phyloP scores from a whole-genome alignment of 768 basidiomycete genomes.

The Rhodotorula taiwanensis region DNA sequence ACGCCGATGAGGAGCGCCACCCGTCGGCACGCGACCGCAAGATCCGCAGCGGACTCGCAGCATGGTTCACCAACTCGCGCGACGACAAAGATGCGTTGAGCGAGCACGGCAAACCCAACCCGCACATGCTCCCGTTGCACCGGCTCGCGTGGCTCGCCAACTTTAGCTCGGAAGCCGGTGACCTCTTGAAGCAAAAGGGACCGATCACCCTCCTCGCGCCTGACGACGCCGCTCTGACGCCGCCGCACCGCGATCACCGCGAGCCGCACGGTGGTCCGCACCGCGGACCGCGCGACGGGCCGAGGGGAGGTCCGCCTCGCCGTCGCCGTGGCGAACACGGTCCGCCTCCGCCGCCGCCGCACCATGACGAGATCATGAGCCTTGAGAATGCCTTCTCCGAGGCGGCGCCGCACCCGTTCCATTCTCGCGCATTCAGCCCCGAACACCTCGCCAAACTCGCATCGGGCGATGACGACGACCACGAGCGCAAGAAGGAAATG shows the following conservation, averaged over 20 bases:
- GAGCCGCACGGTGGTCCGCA: neutral
- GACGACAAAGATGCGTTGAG: neutral
- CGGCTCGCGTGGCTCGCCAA: slow-evolving; percentile 35
- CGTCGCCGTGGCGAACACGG: neutral
- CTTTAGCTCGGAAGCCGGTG: slow-evolving; percentile 16
- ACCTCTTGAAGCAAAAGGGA: slow-evolving; percentile 12
- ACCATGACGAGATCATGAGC: neutral
- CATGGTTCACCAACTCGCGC: neutral
- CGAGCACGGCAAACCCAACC: slow-evolving; percentile 16
- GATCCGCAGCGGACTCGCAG: slow-evolving; percentile 6
- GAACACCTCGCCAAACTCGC: slow-evolving; percentile 19
- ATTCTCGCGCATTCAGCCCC: slow-evolving; percentile 16
- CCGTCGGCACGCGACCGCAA: neutral
- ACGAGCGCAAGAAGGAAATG: slow-evolving; percentile 42
- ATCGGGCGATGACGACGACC: slow-evolving; percentile 39
- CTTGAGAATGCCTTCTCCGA: neutral
- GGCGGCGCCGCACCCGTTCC: slow-evolving; percentile 27
- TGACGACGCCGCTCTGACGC: slow-evolving; percentile 36
- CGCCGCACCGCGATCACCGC: slow-evolving; percentile 13
- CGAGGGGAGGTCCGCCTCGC: too few relatives aligned
- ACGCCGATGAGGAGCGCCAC: neutral
- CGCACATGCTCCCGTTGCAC: slow-evolving; percentile 32
- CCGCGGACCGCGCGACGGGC: too few relatives aligned
- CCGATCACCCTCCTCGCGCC: slow-evolving; percentile 39
- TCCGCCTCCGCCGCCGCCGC: neutral